Evolutionary conservation across 2,329 filamentous ascomycete species (phyloP), one percentile per base, ranked within the genome.

Genomic region (Phialophora expanda): DNA sequence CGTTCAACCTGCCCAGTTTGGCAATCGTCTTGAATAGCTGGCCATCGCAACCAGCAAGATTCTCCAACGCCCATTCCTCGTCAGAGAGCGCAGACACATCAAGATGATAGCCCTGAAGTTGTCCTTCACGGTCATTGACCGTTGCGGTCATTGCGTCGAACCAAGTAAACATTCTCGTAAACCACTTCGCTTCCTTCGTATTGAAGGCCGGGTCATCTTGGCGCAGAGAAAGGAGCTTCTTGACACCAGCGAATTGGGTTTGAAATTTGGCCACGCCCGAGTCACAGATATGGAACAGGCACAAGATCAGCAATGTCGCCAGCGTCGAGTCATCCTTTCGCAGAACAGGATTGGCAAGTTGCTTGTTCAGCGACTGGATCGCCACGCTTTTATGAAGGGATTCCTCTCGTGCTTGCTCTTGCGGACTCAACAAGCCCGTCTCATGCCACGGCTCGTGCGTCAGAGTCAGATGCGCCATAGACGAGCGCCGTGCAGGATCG

Each of bases 251-350:
- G 73, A 97, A 93, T 75, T 97, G 94, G 0, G 91, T 95, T 71
- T 93, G 91, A 79, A 97, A 97, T 74, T 94, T 94, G 22, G 92
- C 92, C 71, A 97, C 89, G 2, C 94, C 94, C 0, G 91, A 95
- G 77, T 97, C 93, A 68, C 92, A 95, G 80, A 97, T 93, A 71
- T 96, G 91, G 76, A 96, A 97, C 67, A 97, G 88, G 75, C 93
- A 97, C 3, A 97, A 84, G 8, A 97, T 86, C 46, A 97, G 85
- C 41, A 97, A 87, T 3, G 92, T 96, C 2, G 92, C 93, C 32
- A 97, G 83, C 4, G 95, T 91, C 0, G 92, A 93, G 76, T 97
- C 94, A 72, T 95, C 89, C 61, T 89, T 88, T 4, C 92, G 90
- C 72, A 88, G 88, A 24, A 83, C 81, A 0, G 89, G 86, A 76